Base-by-base conservation (phyloP, 129 eudicot species). In the Artemisia tridentata region DNA sequence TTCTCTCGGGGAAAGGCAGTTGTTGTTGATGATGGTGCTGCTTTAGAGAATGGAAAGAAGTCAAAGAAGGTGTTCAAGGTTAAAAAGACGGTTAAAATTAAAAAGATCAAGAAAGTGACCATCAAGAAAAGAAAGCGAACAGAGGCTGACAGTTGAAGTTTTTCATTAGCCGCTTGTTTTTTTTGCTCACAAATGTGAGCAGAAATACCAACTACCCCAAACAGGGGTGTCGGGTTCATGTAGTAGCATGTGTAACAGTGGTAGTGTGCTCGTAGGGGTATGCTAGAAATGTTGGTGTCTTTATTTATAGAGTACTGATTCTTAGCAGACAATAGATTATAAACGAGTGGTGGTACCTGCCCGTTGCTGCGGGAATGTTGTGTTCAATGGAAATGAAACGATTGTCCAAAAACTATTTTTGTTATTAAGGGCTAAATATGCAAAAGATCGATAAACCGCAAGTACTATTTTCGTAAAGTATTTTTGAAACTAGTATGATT, bases 11-110 rank as follows among this genome's bases (percentile, higher is more conserved):
- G 93, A 11, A 81, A 78, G 49, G 87, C 75, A 13, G 46, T 55
- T 51, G 38, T 53, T 14, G 54, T 60, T 3, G 84, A 18, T 64
- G 80, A 78, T 49, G 76, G 67, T 52, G 65, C 48, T 47, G 59
- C 67, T 7, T 58, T 57, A n/a, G 87, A 86, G 53, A 80, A 87
- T 2, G 83, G 83, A 38, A 92, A 83, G 81, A 89, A 93, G 86
- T 78, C 90, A 79, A 87, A 80, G 75, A 83, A 83, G 81, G 77
- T 49, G 58, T 69, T 87, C 11, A 92, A 81, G 82, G 83, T 67
- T 63, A 80, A 81, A 78, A 86, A 80, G 71, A 25, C 52, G 7
- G 72, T 70, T 7, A 86, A 78, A 81, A 78, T 84, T 58, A 69
- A 62, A 43, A 23, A 52, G 54, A 52, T 49, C 74, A 74, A 67